Conservation (phyloP, 2,329 filamentous ascomycete species). For the Colletotrichum camelliae region DNA sequence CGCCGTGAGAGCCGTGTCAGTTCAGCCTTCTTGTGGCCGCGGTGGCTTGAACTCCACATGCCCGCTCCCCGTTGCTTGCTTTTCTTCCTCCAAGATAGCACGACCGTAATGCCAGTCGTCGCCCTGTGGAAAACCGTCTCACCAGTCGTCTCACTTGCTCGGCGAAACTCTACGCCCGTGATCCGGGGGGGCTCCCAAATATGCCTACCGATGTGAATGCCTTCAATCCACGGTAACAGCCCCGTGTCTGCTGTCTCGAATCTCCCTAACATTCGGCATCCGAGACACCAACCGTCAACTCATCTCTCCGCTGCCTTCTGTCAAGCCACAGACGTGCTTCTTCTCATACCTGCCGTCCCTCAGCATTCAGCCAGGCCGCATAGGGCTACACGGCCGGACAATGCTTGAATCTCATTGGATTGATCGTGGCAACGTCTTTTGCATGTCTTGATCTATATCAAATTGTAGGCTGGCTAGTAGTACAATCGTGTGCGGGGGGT, state of each 20-base stretch:
- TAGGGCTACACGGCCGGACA: background rate
- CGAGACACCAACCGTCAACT: background rate
- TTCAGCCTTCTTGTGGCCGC: background rate
- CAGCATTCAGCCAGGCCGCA: conserved; percentile 23
- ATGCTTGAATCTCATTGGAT: background rate
- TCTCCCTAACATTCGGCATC: background rate
- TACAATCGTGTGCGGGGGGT: conserved; percentile 19
- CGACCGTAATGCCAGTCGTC: conserved; percentile 1
- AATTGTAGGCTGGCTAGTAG: conserved; percentile 24
- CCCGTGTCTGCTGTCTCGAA: background rate
- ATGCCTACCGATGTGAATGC: background rate
- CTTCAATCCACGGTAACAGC: background rate
- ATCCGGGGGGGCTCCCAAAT: background rate
- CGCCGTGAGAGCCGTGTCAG: background rate
- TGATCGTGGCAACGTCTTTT: conserved; percentile 11
- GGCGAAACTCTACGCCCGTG: background rate
- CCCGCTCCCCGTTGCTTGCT: background rate
- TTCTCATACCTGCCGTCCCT: background rate
- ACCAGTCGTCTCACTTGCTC: background rate
- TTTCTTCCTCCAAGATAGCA: background rate
- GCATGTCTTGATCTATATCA: conserved; percentile 31
- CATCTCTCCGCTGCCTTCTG: background rate
- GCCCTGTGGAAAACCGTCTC: background rate
- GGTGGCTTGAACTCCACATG: background rate
- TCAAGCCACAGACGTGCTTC: background rate